Conservation (phyloP, 2,329 filamentous ascomycete genomes). For the Biscogniauxia sp. region DNA sequence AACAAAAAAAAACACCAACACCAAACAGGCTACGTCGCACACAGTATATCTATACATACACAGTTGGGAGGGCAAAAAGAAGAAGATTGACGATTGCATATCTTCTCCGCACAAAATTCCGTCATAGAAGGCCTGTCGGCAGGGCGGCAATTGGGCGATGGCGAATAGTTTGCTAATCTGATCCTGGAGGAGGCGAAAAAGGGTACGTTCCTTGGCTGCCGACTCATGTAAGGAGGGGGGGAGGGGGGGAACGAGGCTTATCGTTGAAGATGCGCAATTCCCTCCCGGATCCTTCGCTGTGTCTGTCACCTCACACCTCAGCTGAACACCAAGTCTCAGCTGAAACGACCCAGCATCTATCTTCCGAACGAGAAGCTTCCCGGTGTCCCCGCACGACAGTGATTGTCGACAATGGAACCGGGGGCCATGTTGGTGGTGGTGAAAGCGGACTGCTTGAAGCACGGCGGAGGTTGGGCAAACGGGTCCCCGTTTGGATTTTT, state of each 20-base stretch:
- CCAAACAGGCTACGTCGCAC: neutral
- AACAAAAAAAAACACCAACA: neutral
- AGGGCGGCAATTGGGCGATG: neutral
- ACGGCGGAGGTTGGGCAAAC: neutral
- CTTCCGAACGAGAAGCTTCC: neutral
- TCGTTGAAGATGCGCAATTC: neutral
- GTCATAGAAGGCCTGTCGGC: neutral
- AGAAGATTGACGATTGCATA: neutral
- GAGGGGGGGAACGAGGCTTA: neutral
- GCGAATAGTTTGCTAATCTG: slow-evolving; percentile 1
- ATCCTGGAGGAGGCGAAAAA: slow-evolving; percentile 1
- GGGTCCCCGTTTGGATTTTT: neutral
- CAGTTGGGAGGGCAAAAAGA: neutral
- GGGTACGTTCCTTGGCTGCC: neutral
- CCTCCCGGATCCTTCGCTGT: neutral
- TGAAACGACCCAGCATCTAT: too few relatives aligned
- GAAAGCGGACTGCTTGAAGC: neutral
- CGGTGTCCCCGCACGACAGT: neutral
- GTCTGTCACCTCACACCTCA: too few relatives aligned
- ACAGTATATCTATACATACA: neutral
- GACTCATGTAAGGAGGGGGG: neutral
- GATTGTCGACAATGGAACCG: neutral
- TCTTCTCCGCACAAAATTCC: slow-evolving; percentile 1
- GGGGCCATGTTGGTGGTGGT: neutral
- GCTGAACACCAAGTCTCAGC: too few relatives aligned